phyloP scores from a whole-genome alignment of 352 stramenopile genomes.

The Hyaloperonospora arabidopsidis region DNA sequence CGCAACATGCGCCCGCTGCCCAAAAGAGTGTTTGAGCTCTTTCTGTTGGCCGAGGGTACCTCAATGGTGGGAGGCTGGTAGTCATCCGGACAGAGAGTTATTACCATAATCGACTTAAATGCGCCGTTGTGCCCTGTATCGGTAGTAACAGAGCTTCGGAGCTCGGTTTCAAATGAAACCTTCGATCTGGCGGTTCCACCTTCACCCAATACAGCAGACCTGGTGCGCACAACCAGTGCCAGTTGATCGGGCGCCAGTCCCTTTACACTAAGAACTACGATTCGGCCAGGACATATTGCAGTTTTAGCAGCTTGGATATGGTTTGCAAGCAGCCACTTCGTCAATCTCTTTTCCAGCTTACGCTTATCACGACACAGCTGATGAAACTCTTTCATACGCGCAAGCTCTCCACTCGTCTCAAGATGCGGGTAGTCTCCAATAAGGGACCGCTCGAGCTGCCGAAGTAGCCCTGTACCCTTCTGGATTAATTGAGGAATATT shows the following conservation, averaged over 20 bases:
- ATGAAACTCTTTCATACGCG: conserved; percentile 54
- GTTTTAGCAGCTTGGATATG: conserved; percentile 51
- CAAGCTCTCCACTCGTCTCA: conserved; percentile 48
- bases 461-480: conserved; percentile 44
- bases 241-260: conserved; percentile 50
- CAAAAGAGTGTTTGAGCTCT: conserved; percentile 11
- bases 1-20: conserved; percentile 39
- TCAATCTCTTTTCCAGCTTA: conserved; percentile 62
- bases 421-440: conserved; percentile 59
- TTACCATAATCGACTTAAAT: conserved; percentile 71
- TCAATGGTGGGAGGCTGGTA: conserved; percentile 47
- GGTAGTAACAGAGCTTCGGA: conserved; percentile 12
- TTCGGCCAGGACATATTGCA: conserved; percentile 51
- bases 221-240: conserved; percentile 57
- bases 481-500: conserved; percentile 72
- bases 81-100: conserved; percentile 58
- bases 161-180: conserved; percentile 36
- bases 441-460: conserved; percentile 42
- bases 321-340: conserved; percentile 64
- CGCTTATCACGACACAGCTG: conserved; percentile 64
- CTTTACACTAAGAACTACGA: conserved; percentile 61
- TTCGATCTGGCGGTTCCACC: conserved; percentile 31
- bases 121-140: conserved; percentile 26
- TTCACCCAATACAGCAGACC: conserved; percentile 17
- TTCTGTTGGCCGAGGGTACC: conserved; percentile 11